Conservation (phyloP, 2,329 filamentous ascomycete species). For the Fusarium luffae region DNA sequence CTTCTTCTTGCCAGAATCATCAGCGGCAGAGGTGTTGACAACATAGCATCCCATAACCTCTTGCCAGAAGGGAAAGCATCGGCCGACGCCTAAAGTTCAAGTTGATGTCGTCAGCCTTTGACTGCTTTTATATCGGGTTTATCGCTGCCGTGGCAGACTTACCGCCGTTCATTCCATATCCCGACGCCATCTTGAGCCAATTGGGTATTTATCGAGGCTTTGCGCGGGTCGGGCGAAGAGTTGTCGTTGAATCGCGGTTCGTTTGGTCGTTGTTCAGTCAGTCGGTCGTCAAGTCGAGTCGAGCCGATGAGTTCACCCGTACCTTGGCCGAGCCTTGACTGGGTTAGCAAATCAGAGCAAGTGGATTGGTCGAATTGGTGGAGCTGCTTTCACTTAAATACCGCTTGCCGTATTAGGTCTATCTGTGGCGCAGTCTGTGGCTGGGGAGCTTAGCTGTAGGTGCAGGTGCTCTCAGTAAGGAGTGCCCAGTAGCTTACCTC, state of each 20-base stretch:
- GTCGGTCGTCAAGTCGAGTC: constrained; percentile 36
- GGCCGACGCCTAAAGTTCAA: constrained; percentile 64
- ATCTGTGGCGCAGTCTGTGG: not conserved
- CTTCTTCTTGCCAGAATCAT: constrained; percentile 85
- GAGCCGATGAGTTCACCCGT: constrained; percentile 43
- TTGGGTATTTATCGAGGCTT: constrained; percentile 45
- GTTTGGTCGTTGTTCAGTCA: constrained; percentile 39
- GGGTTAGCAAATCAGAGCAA: constrained; percentile 39
- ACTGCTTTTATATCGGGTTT: not conserved
- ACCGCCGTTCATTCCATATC: constrained; percentile 86
- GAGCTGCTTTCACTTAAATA: constrained; percentile 7
- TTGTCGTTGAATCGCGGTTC: constrained; percentile 42
- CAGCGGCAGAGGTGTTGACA: constrained; percentile 85
- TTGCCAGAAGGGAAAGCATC: constrained; percentile 99
- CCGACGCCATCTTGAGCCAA: constrained; percentile 75
- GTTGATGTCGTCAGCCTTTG: constrained; percentile 40
- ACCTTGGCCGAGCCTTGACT: constrained; percentile 35
- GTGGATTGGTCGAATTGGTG: constrained; percentile 36
- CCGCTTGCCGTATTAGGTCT: not conserved
- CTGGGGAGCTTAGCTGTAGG: not conserved
- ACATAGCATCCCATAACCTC: constrained; percentile 99
- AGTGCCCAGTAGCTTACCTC: not conserved
- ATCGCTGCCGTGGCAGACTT: constrained; percentile 50
- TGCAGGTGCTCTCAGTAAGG: not conserved
- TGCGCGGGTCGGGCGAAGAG: constrained; percentile 38